These are phyloP conservation scores for Solanum etuberosum DNA, from an alignment of 257 asterid species.

Conservation along the genomic window DNA sequence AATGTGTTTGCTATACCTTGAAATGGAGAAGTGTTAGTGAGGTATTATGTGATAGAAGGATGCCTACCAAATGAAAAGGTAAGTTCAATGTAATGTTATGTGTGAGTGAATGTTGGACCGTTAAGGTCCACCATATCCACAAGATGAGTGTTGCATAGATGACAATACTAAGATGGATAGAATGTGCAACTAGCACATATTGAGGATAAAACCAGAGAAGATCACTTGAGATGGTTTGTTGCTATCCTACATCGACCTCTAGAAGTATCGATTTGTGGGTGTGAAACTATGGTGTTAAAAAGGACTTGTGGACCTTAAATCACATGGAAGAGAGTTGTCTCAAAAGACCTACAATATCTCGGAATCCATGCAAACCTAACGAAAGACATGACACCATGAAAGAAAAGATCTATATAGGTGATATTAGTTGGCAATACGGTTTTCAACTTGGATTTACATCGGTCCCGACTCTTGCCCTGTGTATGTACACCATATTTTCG, in stretches of 20 bases:
- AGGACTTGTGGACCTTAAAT: not conserved
- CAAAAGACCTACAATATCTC: not conserved
- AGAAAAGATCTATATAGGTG: not conserved
- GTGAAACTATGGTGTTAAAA: not conserved
- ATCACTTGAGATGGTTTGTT: not conserved
- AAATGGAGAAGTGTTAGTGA: not conserved
- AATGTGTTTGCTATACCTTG: not conserved
- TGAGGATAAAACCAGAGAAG: not conserved
- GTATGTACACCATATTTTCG: not conserved
- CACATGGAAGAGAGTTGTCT: not conserved
- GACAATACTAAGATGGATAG: not conserved
- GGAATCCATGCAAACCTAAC: not conserved
- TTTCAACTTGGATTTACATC: not conserved
- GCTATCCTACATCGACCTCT: not conserved
- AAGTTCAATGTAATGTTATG: not conserved
- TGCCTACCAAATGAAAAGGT: not conserved
- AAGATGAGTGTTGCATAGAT: not conserved
- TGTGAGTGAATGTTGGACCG: not conserved
- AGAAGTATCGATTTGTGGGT: not conserved
- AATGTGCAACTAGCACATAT: not conserved
- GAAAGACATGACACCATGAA: not conserved
- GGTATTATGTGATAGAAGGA: not conserved
- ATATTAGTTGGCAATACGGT: not conserved
- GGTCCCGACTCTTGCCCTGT: not conserved
- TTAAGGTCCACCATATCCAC: not conserved